Base-by-base conservation (phyloP, 2,329 filamentous ascomycete genomes). In the Penicillium sp. region DNA sequence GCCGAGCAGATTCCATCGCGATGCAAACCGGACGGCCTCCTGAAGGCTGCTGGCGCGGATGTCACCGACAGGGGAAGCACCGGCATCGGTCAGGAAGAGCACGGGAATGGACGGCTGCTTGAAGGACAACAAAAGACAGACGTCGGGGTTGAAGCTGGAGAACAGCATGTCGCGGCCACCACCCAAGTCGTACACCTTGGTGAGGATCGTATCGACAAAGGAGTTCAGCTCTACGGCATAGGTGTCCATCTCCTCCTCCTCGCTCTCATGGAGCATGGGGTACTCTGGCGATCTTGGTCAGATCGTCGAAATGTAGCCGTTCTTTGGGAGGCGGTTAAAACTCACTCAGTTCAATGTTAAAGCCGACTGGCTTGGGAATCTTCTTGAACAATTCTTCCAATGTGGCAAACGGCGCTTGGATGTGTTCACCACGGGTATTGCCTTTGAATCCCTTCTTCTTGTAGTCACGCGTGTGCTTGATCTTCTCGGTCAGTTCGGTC, bases 101-200 rank as follows among this genome's bases (percentile, higher is more conserved):
- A 98, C 89, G 0, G 93, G 94, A 40, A 96, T 96, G 30, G 86
- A 94, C 2, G 91, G 91, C 70, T 98, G 93, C 72, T 98, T 98
- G 76, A 95, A 95, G 39, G 86, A 93, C 27, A 97, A 74, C 51
- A 95, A 81, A 10, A 98, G 78, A 63, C 93, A 98, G 31, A 98
- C 89, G 58, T 98, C 93, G 0, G 93, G 93, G 67, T 97, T 95
- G 72, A 98, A 98, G 34, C 86, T 93, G 50, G 87, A 94, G 70
- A 98, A 97, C 52, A 98, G 88, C 64, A 98, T 85, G 69, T 95
- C 89, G n/a, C 93, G 79, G 43, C 83, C 79, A 43, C 81, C 79
- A 17, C 84, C 84, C 38, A 90, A 70, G 53, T 95, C 88, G 60
- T 97, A 98, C 4, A 96, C 91, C 65, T 87, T 93, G 30, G 77